Evolutionary conservation across 2,329 filamentous ascomycete genomes (phyloP), one percentile per base, ranked within the genome.

Genomic region (Diplodia mutila): DNA sequence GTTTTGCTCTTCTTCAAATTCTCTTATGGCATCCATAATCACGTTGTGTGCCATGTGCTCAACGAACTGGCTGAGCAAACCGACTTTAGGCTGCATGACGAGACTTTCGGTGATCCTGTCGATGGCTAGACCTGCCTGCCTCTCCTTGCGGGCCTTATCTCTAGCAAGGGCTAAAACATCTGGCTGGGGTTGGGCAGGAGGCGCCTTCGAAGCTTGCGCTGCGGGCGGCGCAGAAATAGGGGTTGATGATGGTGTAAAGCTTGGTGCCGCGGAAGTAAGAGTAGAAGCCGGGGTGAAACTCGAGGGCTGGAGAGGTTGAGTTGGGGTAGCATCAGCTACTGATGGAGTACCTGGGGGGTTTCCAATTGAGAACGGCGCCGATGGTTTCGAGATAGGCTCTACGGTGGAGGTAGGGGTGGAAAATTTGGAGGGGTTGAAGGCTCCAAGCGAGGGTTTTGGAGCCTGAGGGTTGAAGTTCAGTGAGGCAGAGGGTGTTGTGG

Each of bases 21-120:
- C 32, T 16, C 11, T 3, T 6, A 61, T n/a, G 29, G 63, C 46
- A 21, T 69, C 49, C 5, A 48, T 71, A n/a, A 80, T 76, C 12
- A 80, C 73, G 12, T 75, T 73, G 4, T 73, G 71, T 27, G 79
- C 73, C 55, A 73, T 71, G 54, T 78, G 80, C 52, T 83, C 80
- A 29, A 84, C 71, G 67, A 78, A 84, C 66, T 84, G 82, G 66
- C 79, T 74, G 42, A 84, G 70, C 23, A 83, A 72, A n/a, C 82
- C 82, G 1, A 75, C 71, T n/a, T 73, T 71, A 0, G 74, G 72
- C 34, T 79, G 75, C 1, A 78, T 71, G n/a, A 81, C 74, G 18
- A 83, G 59, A 52, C 78, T 76, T 5, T 72, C 69, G 4, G 81
- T 77, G n/a, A 83, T 71, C 11, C 37, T 59, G 14, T 66, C 59